Evolutionary conservation across 306 rosid genomes (phyloP), one percentile per base, ranked within the genome.

Genomic region (Rubus parviflorus): DNA sequence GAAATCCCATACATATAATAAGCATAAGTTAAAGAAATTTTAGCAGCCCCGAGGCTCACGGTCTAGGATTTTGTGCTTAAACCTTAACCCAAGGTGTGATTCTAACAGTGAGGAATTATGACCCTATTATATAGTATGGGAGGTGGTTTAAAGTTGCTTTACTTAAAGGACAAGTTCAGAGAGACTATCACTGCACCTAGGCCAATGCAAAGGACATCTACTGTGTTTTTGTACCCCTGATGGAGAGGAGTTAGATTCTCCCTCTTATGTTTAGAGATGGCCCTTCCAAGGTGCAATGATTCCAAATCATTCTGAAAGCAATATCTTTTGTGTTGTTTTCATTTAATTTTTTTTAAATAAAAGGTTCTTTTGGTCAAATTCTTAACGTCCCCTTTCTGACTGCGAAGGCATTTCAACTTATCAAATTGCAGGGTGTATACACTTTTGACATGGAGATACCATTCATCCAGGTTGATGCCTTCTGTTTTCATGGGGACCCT

Each of bases 61-160:
- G 16, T 22, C 14, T 22, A 22, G 58, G 16, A 22, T 20, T 3
- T 57, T 8, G 35, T 57, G 63, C 6, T 22, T 22, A 3, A 20
- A 2, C 63, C 23, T 53, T 53, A 22, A 20, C 4, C 6, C 19
- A 60, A 23, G 8, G 19, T 25, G 41, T 25, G 41, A 60, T 38
- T 7, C 66, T 61, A 38, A 25, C 11, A n/a, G 87, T 90, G 75
- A 85, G 87, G 72, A 40, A 86, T 79, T 91, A 87, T 56, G 89
- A 88, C 83, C 93, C 97, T 30, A 16, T 80, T 57, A 83, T 88
- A 75, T 91, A 90, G 75, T 88, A 90, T 3, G 97, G 97, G 57
- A 89, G 97, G 86, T 90, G 94, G 97, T 91, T 91, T 76, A 96
- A 91, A 86, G 94, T 91, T 76, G 96, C 96, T 76, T 91, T 92